Evolutionary conservation across 768 basidiomycete species (phyloP), one percentile per base, ranked within the genome.

Genomic region (Lactarius indigo): DNA sequence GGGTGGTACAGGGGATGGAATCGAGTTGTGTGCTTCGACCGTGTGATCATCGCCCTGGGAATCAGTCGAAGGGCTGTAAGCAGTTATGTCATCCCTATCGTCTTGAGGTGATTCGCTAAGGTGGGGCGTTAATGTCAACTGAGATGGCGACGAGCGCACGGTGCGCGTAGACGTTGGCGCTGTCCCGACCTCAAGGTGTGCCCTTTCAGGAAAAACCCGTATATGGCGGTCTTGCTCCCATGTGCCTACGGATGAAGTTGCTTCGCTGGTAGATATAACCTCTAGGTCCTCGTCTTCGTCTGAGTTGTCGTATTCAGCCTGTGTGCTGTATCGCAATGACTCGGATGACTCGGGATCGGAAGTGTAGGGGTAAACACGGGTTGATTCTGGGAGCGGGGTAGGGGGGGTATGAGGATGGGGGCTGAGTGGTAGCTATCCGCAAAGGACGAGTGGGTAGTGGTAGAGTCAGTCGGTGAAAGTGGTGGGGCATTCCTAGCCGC

Each of bases 221-320:
- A 57, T 63, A 10, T 37, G 56, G 39, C 57, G 60, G 47, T 64
- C 65, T 23, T 62, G 59, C 35, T 69, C 70, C 59, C 63, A 71
- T 50, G 57, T 12, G 26, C 47, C 64, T 17, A 56, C 42, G 12
- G 69, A 54, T 7, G 61, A 35, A 28, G 68, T 39, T 18, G 57
- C 70, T 12, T 71, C 70, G 18, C 61, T 62, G 18, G 61, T 47
- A n/a, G 68, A 69, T n/a, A 69, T 64, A n/a, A 71, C 56, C 42
- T 71, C 70, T 10, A 71, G 52, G 42, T 66, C 65, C n/a, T 57
- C 68, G 23, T 70, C 70, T 5, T 68, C 69, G 41, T 60, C 70
- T 20, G 70, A 71, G 65, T 71, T 65, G 50, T 62, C 68, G 41
- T 62, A 69, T 8, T 71, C 69, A 2, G 68, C 70, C 57, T 71